Percentiles rank a stretch among this genome's conserved stretches.
phyloP scores from a whole-genome alignment of 148 eudicot species.

The Diospyros lotus region DNA sequence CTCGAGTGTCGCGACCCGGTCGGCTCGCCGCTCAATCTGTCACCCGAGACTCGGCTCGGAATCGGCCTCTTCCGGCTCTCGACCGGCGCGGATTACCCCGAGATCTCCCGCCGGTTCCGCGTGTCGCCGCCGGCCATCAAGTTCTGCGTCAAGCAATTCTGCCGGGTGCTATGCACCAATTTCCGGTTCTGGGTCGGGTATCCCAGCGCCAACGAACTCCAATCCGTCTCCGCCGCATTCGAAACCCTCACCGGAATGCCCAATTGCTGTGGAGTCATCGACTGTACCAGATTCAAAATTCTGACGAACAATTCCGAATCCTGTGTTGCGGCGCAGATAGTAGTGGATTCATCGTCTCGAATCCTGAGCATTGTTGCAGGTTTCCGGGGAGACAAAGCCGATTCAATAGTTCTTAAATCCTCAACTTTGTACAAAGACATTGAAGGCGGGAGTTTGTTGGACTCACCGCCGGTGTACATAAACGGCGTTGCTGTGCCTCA shows the following conservation, averaged over 20 bases:
- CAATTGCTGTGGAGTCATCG: slow-evolving; percentile 74
- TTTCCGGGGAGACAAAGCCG: slow-evolving; percentile 36
- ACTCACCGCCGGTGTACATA: slow-evolving; percentile 21
- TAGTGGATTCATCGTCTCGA: slow-evolving; percentile 64
- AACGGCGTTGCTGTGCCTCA: slow-evolving; percentile 42
- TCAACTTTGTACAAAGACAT: slow-evolving; percentile 61
- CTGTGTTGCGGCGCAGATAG: slow-evolving; percentile 63
- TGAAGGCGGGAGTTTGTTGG: slow-evolving; percentile 38
- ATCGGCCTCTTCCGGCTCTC: slow-evolving; percentile 67
- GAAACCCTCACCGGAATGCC: slow-evolving; percentile 50
- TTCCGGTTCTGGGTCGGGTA: slow-evolving; percentile 88
- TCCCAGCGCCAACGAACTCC: slow-evolving; percentile 44
- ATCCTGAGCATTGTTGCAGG: slow-evolving; percentile 79
- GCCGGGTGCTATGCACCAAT: slow-evolving; percentile 82
- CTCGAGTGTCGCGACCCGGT: slow-evolving; percentile 91
- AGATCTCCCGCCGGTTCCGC: slow-evolving; percentile 47
- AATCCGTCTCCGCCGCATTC: slow-evolving; percentile 32
- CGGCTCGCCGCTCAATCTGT: slow-evolving; percentile 33
- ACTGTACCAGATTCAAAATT: slow-evolving; percentile 47
- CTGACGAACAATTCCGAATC: slow-evolving; percentile 15
- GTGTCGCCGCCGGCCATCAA: slow-evolving; percentile 42
- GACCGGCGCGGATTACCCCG: slow-evolving; percentile 61
- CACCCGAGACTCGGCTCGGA: slow-evolving; percentile 62
- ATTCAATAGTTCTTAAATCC: slow-evolving; percentile 43
- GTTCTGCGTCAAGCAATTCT: slow-evolving; percentile 69